phyloP scores from a whole-genome alignment of 2,329 filamentous ascomycete species.

The Colletotrichum sp. region DNA sequence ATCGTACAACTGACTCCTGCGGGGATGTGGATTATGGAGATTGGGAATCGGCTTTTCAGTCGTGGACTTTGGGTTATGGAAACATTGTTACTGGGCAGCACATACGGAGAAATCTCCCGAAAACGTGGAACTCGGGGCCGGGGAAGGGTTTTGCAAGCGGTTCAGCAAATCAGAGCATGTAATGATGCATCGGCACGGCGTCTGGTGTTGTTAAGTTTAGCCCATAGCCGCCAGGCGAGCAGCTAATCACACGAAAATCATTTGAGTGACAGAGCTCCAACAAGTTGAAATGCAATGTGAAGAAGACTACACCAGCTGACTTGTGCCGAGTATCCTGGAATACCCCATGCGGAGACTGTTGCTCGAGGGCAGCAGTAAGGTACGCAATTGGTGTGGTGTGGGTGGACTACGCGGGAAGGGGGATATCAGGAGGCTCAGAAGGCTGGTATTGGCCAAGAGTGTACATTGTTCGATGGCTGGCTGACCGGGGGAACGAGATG shows the following conservation, averaged over 20 bases:
- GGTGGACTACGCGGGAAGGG: not conserved
- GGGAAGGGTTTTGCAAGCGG: not conserved
- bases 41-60: not conserved
- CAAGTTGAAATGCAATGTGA: not conserved
- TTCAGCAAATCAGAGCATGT: constrained; percentile 13
- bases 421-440: not conserved
- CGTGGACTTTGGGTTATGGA: not conserved
- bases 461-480: not conserved
- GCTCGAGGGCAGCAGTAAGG: not conserved
- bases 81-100: constrained; percentile 7
- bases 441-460: not conserved
- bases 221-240: constrained; percentile 7
- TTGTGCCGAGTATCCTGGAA: not conserved
- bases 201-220: constrained; percentile 25
- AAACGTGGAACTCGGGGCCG: not conserved
- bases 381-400: not conserved
- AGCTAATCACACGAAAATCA: constrained; percentile 7
- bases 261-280: not conserved
- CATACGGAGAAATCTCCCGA: not conserved
- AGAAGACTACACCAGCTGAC: not conserved
- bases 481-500: not conserved
- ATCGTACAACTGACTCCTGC: not conserved
- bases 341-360: not conserved
- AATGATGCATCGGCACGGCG: constrained; percentile 20
- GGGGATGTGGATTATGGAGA: not conserved